Evolutionary conservation across 2,329 filamentous ascomycete species (phyloP), one percentile per base, ranked within the genome.

Genomic region (Xylariaceae sp.): DNA sequence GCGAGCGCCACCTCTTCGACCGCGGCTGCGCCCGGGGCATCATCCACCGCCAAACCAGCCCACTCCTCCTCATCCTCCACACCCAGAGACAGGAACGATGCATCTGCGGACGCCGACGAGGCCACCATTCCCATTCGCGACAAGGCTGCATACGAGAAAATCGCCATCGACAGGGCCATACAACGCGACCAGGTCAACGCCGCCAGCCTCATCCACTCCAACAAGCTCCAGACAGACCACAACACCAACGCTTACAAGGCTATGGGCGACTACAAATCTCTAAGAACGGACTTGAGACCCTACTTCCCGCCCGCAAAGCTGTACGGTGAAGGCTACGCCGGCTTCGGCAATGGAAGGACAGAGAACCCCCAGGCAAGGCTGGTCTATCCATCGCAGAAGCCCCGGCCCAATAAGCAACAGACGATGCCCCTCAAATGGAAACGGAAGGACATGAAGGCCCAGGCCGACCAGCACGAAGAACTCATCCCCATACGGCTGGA

Each of bases 381-480:
- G 52, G 69, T 96, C 40, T 97, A 97, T 71, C 91, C 91, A 18
- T 73, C 75, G 36, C 82, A 88, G 59, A 87, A 90, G 65, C 83
- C 82, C 55, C 83, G 87, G 47, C 85, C 87, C 1, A 91, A 90
- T 35, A 86, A 86, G 60, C 83, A 88, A 58, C 84, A 85, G 59
- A 87, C 90, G 11, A 81, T 83, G 31, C 76, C 85, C 53, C 70
- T 95, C 44, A 87, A 86, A 56, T 81, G 91, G 56, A 80, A 82
- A 59, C 83, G 88, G 61, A 90, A 90, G 66, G 90, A 96, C 58
- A 80, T 91, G 74, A 80, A 83, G 55, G 82, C 85, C 58, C 94
- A 97, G 72, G 90, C 89, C 19, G 92, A 97, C 60, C 87, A 92
- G 65, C 78, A 89, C 46, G 94, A 99, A 67, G 90, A 96, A 65